phyloP scores from a whole-genome alignment of 371 early-diverging fungal genomes.

The Choanephora cucurbitarum region DNA sequence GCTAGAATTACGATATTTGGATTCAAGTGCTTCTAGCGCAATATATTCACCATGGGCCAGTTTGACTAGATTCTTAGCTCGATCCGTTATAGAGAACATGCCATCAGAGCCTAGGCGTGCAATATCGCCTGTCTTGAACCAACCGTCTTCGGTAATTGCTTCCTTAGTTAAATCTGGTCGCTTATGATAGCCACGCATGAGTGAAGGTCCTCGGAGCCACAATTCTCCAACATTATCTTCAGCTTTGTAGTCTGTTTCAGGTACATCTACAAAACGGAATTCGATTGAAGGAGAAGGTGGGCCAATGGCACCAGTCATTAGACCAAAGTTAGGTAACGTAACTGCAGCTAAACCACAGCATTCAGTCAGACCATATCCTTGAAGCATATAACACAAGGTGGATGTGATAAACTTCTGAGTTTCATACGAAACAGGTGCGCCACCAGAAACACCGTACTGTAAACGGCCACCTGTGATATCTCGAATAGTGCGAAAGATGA shows the following conservation, averaged over 20 bases:
- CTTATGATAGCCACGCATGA: constrained; percentile 89
- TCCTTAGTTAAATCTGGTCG: constrained; percentile 79
- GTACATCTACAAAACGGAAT: constrained; percentile 82
- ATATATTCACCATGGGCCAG: constrained; percentile 91
- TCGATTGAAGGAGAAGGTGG: constrained; percentile 75
- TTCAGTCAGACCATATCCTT: constrained; percentile 75
- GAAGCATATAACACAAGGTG: constrained; percentile 74
- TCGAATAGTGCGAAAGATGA: constrained; percentile 80
- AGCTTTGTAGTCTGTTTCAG: constrained; percentile 77
- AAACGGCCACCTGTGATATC: constrained; percentile 89
- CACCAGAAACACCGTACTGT: constrained; percentile 83
- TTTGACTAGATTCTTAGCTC: constrained; percentile 92
- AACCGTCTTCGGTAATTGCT: constrained; percentile 82
- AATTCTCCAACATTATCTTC: constrained; percentile 78
- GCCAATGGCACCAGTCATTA: constrained; percentile 66
- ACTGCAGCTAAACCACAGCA: constrained; percentile 56
- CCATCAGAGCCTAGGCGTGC: constrained; percentile 79
- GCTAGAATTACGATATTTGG: constrained; percentile 71
- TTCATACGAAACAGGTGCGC: constrained; percentile 88
- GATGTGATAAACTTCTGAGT: constrained; percentile 83
- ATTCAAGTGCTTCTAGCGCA: constrained; percentile 94
- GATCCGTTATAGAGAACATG: constrained; percentile 71
- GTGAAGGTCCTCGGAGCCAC: constrained; percentile 87
- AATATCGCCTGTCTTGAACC: constrained; percentile 97
- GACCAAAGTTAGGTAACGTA: constrained; percentile 47